These are phyloP conservation scores for grape (Vitis vinifera) DNA, from an alignment of 164 flowering plant species.

Conservation along the genomic window DNA sequence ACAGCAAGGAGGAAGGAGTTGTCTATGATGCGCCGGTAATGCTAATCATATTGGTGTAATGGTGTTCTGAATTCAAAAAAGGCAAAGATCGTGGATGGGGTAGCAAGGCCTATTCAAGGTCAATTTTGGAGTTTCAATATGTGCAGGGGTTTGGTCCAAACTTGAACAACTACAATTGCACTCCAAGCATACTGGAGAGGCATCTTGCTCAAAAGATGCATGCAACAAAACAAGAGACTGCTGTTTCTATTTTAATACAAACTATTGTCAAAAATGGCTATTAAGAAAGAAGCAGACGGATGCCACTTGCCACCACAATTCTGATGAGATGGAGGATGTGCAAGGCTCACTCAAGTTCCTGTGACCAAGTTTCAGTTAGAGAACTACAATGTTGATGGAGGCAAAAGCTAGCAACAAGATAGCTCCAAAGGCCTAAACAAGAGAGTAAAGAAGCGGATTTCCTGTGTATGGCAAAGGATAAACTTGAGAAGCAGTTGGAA, in stretches of 20 bases:
- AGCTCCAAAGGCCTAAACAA: constrained; percentile 69
- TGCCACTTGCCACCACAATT: constrained; percentile 49
- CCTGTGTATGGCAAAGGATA: constrained; percentile 83
- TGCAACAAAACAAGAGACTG: constrained; percentile 43
- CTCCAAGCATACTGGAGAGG: constrained; percentile 88
- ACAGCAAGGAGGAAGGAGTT: no score
- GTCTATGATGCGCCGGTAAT: no score
- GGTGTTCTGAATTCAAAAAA: constrained; percentile 77
- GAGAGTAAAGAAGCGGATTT: constrained; percentile 99
- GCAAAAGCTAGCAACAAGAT: constrained; percentile 74
- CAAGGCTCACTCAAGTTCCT: constrained; percentile 50
- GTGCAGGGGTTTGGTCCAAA: constrained; percentile 44
- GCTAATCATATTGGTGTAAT: neutral
- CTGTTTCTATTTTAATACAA: constrained; percentile 71
- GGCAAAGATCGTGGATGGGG: constrained; percentile 77
- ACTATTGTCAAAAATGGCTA: constrained; percentile 58
- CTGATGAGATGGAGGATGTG: constrained; percentile 93
- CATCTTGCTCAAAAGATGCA: constrained; percentile 60
- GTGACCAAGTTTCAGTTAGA: constrained; percentile 47
- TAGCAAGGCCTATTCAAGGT: constrained; percentile 77
- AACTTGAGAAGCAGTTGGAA: constrained; percentile 92
- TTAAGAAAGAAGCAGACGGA: constrained; percentile 63
- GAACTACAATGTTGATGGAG: constrained; percentile 92
- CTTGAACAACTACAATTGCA: constrained; percentile 50
- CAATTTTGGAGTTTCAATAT: constrained; percentile 60